Conservation (phyloP, 306 rosid species). For the Quercus glauca region DNA sequence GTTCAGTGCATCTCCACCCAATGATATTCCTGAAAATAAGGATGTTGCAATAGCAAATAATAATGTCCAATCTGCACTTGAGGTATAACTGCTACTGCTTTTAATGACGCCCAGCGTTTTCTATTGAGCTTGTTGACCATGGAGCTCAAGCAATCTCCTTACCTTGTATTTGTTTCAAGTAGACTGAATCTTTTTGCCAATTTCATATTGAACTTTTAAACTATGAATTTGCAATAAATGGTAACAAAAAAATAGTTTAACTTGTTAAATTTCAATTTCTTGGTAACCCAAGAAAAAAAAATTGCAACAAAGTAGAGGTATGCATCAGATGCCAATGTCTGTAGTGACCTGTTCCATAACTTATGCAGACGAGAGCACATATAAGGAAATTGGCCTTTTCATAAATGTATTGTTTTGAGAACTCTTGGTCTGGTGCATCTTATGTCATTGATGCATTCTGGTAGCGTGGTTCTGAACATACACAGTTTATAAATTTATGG, state of each 20-base stretch:
- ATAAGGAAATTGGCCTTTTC: background rate
- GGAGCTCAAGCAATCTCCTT: background rate
- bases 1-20: constrained; percentile 50
- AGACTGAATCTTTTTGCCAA: background rate
- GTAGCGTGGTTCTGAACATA: background rate
- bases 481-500: background rate
- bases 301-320: background rate
- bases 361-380: background rate
- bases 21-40: constrained; percentile 54
- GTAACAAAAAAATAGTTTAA: too few species aligned
- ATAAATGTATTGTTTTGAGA: background rate
- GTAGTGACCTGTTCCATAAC: background rate
- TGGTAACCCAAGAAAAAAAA: too few species aligned
- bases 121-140: background rate
- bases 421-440: background rate
- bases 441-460: background rate
- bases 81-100: constrained; percentile 47
- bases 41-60: constrained; percentile 38
- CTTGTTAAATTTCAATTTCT: too few species aligned
- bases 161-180: background rate
- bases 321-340: background rate
- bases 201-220: background rate
- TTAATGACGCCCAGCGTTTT: background rate
- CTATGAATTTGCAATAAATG: background rate
- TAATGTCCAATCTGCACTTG: constrained; percentile 42